Evolutionary conservation across 1,284 basidiomycete genomes (phyloP).

Genomic region (Malassezia cuniculi): DNA sequence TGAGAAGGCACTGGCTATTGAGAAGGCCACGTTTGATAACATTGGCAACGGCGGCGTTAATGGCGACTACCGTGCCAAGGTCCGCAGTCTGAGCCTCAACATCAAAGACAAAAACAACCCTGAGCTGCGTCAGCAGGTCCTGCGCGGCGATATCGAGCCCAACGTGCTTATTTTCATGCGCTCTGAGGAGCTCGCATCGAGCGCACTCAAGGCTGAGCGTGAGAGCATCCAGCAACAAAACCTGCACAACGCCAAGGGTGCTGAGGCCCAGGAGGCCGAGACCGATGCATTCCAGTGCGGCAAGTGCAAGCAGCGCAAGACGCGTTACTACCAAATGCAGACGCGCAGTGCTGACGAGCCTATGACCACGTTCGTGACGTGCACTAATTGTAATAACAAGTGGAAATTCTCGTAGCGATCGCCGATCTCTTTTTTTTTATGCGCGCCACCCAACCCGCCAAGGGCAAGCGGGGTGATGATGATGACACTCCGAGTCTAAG

Average conservation of each 20-base stretch:
- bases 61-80: slow-evolving; percentile 59
- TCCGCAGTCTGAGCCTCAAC: slow-evolving; percentile 79
- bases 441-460: slow-evolving; percentile 9
- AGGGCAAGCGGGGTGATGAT: slow-evolving; percentile 17
- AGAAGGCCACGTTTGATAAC: slow-evolving; percentile 43
- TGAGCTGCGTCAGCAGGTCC: slow-evolving; percentile 65
- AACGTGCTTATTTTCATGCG: slow-evolving; percentile 66
- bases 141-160: slow-evolving; percentile 63
- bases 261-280: slow-evolving; percentile 69
- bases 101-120: slow-evolving; percentile 93
- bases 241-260: slow-evolving; percentile 78
- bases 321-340: slow-evolving; percentile 43
- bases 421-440: background rate
- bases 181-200: slow-evolving; percentile 84
- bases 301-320: slow-evolving; percentile 54
- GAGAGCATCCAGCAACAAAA: slow-evolving; percentile 56
- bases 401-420: slow-evolving; percentile 29
- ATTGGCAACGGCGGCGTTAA: slow-evolving; percentile 27
- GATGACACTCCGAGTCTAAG: too few species aligned
- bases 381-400: slow-evolving; percentile 39
- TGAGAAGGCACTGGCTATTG: slow-evolving; percentile 47
- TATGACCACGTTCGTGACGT: slow-evolving; percentile 42
- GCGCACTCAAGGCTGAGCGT: slow-evolving; percentile 70
- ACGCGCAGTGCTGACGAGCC: slow-evolving; percentile 43
- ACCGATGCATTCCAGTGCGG: slow-evolving; percentile 96